phyloP scores from a whole-genome alignment of 2,329 filamentous ascomycete species.

The Stagonosporopsis vannaccii region DNA sequence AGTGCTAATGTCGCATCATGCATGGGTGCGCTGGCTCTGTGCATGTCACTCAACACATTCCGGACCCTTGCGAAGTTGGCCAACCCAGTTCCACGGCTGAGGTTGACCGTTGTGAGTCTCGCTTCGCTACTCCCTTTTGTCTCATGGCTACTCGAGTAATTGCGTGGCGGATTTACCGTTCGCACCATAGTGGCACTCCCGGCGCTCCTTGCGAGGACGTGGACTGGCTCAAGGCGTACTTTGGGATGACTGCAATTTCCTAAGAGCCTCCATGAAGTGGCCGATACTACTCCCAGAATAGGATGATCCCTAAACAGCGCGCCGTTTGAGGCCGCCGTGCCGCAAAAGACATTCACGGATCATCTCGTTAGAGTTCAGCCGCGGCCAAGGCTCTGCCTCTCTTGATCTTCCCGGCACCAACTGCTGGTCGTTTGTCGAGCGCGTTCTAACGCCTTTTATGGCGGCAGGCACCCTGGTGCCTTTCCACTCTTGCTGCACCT shows the following conservation, averaged over 20 bases:
- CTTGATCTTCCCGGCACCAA: constrained; percentile 28
- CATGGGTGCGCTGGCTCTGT: constrained; percentile 20
- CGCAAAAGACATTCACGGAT: constrained; percentile 22
- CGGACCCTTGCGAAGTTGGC: constrained; percentile 5
- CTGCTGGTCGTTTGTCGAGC: constrained; percentile 34
- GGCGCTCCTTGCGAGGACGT: constrained; percentile 15
- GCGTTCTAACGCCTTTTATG: constrained; percentile 32
- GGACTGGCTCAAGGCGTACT: constrained; percentile 23
- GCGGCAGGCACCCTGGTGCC: constrained; percentile 30
- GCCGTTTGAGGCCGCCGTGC: constrained; percentile 39
- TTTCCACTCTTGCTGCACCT: constrained; percentile 32
- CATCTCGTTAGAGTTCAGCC: constrained; percentile 26
- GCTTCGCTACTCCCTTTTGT: constrained; percentile 26
- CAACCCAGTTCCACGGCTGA: neutral
- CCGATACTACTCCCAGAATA: constrained; percentile 33
- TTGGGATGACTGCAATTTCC: constrained; percentile 42
- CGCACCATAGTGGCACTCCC: constrained; percentile 21
- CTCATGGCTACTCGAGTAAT: constrained; percentile 23
- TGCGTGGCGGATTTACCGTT: constrained; percentile 20
- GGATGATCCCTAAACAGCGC: constrained; percentile 27
- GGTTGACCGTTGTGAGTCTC: constrained; percentile 13
- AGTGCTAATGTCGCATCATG: constrained; percentile 11
- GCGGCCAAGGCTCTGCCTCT: constrained; percentile 32
- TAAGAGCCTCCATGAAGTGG: constrained; percentile 20
- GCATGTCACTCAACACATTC: constrained; percentile 5